phyloP scores from a whole-genome alignment of 305 asterid species.

The Fraxinus paxiana region DNA sequence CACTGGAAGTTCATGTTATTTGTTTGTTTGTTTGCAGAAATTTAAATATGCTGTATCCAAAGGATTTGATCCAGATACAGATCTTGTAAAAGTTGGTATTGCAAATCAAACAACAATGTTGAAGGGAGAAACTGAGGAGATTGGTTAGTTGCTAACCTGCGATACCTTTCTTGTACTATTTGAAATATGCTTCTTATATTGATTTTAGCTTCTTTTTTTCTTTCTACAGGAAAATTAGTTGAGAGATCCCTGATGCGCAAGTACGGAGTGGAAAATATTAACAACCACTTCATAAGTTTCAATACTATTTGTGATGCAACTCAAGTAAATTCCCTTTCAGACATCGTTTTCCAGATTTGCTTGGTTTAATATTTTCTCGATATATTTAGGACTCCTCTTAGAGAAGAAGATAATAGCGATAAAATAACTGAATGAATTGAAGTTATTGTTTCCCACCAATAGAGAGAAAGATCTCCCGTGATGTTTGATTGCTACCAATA shows the following conservation, averaged over 20 bases:
- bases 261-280: conserved; percentile 78
- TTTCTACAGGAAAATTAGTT: conserved; percentile 50
- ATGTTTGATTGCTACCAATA: neutral
- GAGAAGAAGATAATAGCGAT: neutral
- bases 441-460: neutral
- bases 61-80: conserved; percentile 88
- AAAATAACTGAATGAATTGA: neutral
- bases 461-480: neutral
- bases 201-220: neutral
- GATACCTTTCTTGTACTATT: conserved; percentile 8
- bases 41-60: conserved; percentile 71
- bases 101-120: conserved; percentile 99
- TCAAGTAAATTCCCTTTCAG: conserved; percentile 38
- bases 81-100: conserved; percentile 84
- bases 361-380: neutral
- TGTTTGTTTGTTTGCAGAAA: conserved; percentile 53
- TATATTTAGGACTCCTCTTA: neutral
- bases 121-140: conserved; percentile 97
- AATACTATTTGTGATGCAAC: conserved; percentile 95
- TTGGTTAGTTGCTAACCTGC: conserved; percentile 51
- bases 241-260: conserved; percentile 90
- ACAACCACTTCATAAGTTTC: conserved; percentile 85
- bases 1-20: neutral
- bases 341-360: neutral
- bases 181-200: neutral